Percentiles rank a stretch among this genome's conserved stretches.
Evolutionary conservation across 1,284 basidiomycete genomes (phyloP).

Genomic region (Austroboletus rostrupii): DNA sequence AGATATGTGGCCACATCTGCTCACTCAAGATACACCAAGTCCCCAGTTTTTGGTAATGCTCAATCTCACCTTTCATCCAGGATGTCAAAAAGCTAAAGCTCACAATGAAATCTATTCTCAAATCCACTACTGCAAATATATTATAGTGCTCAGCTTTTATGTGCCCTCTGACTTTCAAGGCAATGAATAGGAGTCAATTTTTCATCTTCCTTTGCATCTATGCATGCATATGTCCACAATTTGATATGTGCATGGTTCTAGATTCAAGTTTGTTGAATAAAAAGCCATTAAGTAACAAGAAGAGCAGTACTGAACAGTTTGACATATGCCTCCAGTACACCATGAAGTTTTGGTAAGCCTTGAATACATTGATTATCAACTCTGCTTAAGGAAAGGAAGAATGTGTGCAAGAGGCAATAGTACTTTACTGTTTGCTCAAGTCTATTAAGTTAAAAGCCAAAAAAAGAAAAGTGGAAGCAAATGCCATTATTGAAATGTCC

Average conservation of each 20-base stretch:
- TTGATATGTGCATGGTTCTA: conserved; percentile 64
- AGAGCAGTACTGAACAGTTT: conserved; percentile 33
- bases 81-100: conserved; percentile 83
- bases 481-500: conserved; percentile 34
- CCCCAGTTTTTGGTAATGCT: not conserved
- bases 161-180: conserved; percentile 86
- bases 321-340: conserved; percentile 74
- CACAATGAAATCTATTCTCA: conserved; percentile 60
- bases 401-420: conserved; percentile 51
- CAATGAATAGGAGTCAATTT: conserved; percentile 88
- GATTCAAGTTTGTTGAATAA: conserved; percentile 32
- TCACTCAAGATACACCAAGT: conserved; percentile 63
- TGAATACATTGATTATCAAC: conserved; percentile 60
- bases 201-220: conserved; percentile 86
- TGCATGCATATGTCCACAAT: conserved; percentile 84
- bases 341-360: conserved; percentile 54
- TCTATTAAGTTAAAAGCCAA: conserved; percentile 56
- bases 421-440: conserved; percentile 50
- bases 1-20: conserved; percentile 83
- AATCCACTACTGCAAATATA: conserved; percentile 35
- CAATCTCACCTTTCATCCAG: conserved; percentile 35
- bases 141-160: conserved; percentile 57
- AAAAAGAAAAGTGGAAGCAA: conserved; percentile 55
- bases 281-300: conserved; percentile 18
- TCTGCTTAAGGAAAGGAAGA: conserved; percentile 58